phyloP scores from a whole-genome alignment of 2,329 filamentous ascomycete genomes.

The Piedraia hortae region DNA sequence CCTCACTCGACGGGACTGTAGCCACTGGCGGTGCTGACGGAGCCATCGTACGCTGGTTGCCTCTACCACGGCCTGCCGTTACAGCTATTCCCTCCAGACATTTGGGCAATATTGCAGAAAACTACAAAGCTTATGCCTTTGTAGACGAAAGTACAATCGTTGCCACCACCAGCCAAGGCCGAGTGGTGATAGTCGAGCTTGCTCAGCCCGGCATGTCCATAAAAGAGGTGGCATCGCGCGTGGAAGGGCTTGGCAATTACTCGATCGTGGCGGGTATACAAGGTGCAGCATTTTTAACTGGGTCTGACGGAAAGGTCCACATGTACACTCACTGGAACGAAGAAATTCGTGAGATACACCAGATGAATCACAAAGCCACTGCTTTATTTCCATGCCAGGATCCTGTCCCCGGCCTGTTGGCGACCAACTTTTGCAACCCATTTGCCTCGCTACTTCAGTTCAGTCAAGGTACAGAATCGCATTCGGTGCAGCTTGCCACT shows the following conservation, averaged over 20 bases:
- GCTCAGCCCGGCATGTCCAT: too few relatives aligned
- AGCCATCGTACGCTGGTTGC: too few relatives aligned
- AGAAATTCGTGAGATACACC: constrained; percentile 7
- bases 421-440: too few relatives aligned
- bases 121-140: constrained; percentile 36
- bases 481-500: constrained; percentile 4
- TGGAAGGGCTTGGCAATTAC: constrained; percentile 17
- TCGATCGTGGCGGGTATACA: constrained; percentile 18
- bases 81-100: constrained; percentile 7
- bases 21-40: constrained; percentile 73
- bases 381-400: constrained; percentile 11
- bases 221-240: too few relatives aligned
- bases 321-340: constrained; percentile 8
- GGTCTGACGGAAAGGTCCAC: constrained; percentile 18
- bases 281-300: constrained; percentile 19
- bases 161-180: constrained; percentile 30
- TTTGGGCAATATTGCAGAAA: constrained; percentile 9
- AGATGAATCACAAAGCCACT: constrained; percentile 15
- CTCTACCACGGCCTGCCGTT: too few relatives aligned
- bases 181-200: constrained; percentile 19
- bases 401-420: neutral
- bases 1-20: constrained; percentile 2
- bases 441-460: neutral
- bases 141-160: constrained; percentile 26
- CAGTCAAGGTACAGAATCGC: constrained; percentile 13